Evolutionary conservation across 768 basidiomycete species (phyloP), one percentile per base, ranked within the genome.

Genomic region (Rhodotorula graminis): DNA sequence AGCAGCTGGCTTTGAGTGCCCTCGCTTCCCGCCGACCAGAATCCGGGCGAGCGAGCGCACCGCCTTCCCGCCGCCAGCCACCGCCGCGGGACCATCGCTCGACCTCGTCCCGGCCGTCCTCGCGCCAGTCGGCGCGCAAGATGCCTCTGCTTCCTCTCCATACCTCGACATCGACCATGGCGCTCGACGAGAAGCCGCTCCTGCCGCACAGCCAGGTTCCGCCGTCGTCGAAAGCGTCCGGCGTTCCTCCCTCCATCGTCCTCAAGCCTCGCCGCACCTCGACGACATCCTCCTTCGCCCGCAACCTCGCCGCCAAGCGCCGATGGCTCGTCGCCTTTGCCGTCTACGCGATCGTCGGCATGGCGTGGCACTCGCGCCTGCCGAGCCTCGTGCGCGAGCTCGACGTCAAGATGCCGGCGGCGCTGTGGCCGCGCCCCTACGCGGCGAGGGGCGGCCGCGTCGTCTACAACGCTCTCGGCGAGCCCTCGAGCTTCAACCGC

Each of bases 121-220:
- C 11, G 42, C 42, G 2, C 47, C 15, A 7, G 3, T 21, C 47
- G 47, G 37, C 37, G 37, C 37, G 9, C 37, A 49, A 21, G 23
- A 46, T 46, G 44, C 47, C 47, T 23, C 47, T 49, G 4, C 19
- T 23, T 21, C 47, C 47, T 49, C 47, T 49, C 19, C 4, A 19
- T 21, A 19, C 21, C 7, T 21, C 23, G 21, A 15, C 23, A 49
- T 19, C 47, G 7, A 19, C 19, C 47, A 53, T 16, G 11, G 12
- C 25, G 42, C 60, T 40, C 10, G 42, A 47, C 2, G n/a, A 29
- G 53, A 65, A 65, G 65, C 65, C 55, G 18, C 56, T 65, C n/a
- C n/a, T 65, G 55, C 55, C 55, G 23, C 40, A 40, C 37, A 19
- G 16, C 2, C 33, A 12, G 7, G 27, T 49, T 37, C 50, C 50